Evolutionary conservation across 192 early-diverging fungal genomes (phyloP).

Genomic region (Borealophlyctis nickersoniae): DNA sequence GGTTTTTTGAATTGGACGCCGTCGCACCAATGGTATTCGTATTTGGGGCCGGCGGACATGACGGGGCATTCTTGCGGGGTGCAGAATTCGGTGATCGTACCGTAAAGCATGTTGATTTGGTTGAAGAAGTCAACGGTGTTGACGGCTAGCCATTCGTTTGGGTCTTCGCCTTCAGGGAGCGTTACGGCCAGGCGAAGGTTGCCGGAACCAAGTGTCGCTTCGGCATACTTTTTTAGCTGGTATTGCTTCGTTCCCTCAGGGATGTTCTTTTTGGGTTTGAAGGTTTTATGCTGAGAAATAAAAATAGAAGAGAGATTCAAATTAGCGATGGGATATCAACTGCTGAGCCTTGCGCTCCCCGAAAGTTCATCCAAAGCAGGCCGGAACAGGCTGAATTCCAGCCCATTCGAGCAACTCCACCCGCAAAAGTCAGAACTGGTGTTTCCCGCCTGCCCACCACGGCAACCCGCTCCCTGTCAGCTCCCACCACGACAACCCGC

Average conservation of each 20-base stretch:
- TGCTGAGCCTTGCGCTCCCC: no score
- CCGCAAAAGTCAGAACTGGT: no score
- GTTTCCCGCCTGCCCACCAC: no score
- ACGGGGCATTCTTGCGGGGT: conserved; percentile 82
- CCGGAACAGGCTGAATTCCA: no score
- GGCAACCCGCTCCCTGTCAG: no score
- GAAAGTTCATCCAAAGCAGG: no score
- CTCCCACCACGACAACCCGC: no score
- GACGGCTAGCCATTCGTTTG: conserved; percentile 91
- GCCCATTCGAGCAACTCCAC: no score
- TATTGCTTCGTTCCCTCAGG: conserved; percentile 59
- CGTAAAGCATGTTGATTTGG: conserved; percentile 94
- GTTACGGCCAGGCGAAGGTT: conserved; percentile 74
- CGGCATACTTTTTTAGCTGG: conserved; percentile 63
- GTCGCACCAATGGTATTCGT: conserved; percentile 89
- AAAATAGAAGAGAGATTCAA: neutral
- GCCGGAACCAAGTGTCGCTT: conserved; percentile 74
- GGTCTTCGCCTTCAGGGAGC: conserved; percentile 83
- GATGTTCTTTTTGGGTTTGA: conserved; percentile 52
- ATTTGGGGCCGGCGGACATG: conserved; percentile 83
- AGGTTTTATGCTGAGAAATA: conserved; percentile 49
- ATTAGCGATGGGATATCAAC: no score
- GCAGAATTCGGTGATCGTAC: conserved; percentile 71
- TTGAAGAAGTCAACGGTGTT: conserved; percentile 95
- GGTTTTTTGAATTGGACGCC: conserved; percentile 82